phyloP scores from a whole-genome alignment of 306 rosid species.

The Rubus parviflorus region DNA sequence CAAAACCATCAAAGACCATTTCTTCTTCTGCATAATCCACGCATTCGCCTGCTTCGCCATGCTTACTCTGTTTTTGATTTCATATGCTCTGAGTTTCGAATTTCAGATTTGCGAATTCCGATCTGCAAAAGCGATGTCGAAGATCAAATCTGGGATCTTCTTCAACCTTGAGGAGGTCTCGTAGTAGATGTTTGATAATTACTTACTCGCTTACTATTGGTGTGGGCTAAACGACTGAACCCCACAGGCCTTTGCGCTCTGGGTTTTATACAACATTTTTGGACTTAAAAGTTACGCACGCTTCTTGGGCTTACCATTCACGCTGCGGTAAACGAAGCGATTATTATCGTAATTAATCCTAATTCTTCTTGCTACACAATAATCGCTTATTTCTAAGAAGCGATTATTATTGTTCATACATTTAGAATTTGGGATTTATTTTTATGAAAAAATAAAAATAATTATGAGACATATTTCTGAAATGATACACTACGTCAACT shows the following conservation, averaged over 20 bases:
- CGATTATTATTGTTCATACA: too few species aligned
- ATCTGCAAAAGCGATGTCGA: too few species aligned
- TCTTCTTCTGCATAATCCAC: conserved; percentile 57
- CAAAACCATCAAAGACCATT: conserved; percentile 50
- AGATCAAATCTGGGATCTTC: conserved; percentile 17
- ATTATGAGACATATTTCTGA: too few species aligned
- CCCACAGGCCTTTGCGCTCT: background rate
- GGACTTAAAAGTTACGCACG: conserved; percentile 14
- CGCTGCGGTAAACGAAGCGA: background rate
- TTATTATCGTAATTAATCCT: too few species aligned
- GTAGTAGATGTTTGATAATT: background rate
- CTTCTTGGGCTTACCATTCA: conserved; percentile 16
- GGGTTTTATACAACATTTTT: background rate
- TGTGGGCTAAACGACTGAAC: background rate
- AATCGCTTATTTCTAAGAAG: too few species aligned
- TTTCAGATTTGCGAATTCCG: conserved; percentile 11
- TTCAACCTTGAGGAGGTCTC: background rate
- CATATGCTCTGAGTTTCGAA: background rate
- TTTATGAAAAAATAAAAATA: too few species aligned
- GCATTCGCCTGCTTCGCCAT: conserved; percentile 51
- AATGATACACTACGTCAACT: too few species aligned
- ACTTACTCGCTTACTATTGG: background rate
- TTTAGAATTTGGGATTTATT: too few species aligned
- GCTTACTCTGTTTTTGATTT: conserved; percentile 1
- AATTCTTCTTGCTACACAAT: too few species aligned